These are phyloP conservation scores for Alternaria sp. DNA, from an alignment of 2,329 filamentous ascomycete genomes.

Conservation along the genomic window DNA sequence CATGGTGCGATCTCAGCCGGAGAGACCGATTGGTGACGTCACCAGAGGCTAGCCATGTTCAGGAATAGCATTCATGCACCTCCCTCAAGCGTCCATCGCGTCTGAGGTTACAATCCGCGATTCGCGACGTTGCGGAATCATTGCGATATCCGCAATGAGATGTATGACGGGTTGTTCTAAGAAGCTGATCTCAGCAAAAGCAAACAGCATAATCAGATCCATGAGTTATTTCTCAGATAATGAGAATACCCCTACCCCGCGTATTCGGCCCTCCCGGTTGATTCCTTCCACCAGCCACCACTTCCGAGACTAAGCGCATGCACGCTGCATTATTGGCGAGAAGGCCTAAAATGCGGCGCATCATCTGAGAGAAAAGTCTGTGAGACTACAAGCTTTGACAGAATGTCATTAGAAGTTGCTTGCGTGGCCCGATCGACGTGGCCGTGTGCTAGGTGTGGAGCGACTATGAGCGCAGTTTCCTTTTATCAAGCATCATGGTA, in stretches of 20 bases:
- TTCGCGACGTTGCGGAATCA: background rate
- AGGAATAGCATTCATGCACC: conserved; percentile 2
- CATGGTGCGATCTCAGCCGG: conserved; percentile 15
- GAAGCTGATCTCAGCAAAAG: background rate
- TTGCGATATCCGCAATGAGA: background rate
- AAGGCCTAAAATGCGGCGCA: background rate
- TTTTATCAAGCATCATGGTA: background rate
- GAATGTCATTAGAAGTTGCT: background rate
- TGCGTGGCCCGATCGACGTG: background rate
- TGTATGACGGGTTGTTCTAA: background rate
- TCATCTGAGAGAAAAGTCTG: conserved; percentile 2
- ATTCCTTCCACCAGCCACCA: background rate
- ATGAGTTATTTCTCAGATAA: background rate
- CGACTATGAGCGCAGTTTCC: background rate
- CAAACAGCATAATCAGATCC: background rate
- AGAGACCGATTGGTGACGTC: conserved; percentile 22
- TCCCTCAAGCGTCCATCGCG: conserved; percentile 6
- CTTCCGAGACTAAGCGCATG: conserved; percentile 1
- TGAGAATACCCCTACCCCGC: background rate
- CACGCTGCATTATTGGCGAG: background rate
- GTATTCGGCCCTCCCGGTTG: background rate
- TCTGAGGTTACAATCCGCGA: background rate
- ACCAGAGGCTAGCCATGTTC: conserved; percentile 7
- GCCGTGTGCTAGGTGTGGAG: background rate
- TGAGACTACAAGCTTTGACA: background rate